Evolutionary conservation across 148 eudicot species (phyloP).

Genomic region (Rhododendron griersonianum): DNA sequence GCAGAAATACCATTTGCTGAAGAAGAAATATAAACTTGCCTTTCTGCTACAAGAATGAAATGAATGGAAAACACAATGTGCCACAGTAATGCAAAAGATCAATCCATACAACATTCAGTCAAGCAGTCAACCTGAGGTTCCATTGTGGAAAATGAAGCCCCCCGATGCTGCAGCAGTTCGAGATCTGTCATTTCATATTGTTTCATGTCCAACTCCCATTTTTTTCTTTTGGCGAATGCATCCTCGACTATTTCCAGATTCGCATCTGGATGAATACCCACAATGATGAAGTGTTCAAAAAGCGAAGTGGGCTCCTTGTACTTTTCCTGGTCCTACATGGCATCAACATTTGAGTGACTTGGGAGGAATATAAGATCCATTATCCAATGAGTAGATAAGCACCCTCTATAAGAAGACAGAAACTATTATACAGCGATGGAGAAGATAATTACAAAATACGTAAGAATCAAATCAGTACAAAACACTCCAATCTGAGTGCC

Average conservation of each 20-base stretch:
- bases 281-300: conserved; percentile 88
- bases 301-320: conserved; percentile 76
- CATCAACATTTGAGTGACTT: conserved; percentile 18
- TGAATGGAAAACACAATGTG: background rate
- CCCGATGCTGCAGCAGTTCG: conserved; percentile 29
- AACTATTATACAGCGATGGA: background rate
- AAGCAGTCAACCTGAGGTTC: conserved; percentile 77
- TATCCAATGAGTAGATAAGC: background rate
- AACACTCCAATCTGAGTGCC: background rate
- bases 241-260: conserved; percentile 78
- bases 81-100: background rate
- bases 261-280: conserved; percentile 81
- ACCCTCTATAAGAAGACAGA: background rate
- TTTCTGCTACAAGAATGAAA: background rate
- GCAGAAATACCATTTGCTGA: background rate
- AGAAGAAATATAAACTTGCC: background rate
- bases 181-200: conserved; percentile 33
- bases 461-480: background rate
- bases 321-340: conserved; percentile 53
- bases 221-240: conserved; percentile 73
- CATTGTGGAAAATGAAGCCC: conserved; percentile 52
- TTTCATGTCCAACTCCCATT: conserved; percentile 51
- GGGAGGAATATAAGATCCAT: background rate
- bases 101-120: background rate
- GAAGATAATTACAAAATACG: background rate